Conservation (phyloP, 2,329 filamentous ascomycete species). For the Cladosporium sp. region DNA sequence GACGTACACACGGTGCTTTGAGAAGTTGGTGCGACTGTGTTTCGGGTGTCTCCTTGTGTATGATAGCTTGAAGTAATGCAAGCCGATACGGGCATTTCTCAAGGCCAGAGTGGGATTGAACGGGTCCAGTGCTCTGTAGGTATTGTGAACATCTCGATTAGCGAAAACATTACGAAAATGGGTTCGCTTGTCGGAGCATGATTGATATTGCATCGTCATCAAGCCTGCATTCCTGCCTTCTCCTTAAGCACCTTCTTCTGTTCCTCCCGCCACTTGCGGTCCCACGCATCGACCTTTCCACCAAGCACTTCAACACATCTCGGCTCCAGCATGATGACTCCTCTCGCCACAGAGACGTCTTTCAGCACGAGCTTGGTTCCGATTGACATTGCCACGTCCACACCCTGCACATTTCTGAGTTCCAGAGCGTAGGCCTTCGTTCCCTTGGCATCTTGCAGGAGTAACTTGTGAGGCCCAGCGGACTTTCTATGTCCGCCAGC, state of each 20-base stretch:
- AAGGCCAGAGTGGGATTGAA: background rate
- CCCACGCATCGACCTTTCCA: slow-evolving; percentile 79
- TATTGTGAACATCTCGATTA: background rate
- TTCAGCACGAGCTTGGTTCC: slow-evolving; percentile 78
- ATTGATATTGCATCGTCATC: background rate
- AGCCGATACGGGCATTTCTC: background rate
- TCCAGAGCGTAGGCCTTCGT: slow-evolving; percentile 72
- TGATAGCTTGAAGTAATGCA: background rate
- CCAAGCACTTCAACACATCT: slow-evolving; percentile 71
- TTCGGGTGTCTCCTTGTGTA: background rate
- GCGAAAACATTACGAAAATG: background rate
- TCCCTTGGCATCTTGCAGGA: slow-evolving; percentile 78
- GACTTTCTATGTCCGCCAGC: slow-evolving; percentile 25
- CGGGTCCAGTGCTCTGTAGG: background rate
- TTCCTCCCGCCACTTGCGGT: slow-evolving; percentile 73
- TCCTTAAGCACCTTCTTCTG: slow-evolving; percentile 69
- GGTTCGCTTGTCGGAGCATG: background rate
- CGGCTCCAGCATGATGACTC: slow-evolving; percentile 75
- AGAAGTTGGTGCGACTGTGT: background rate
- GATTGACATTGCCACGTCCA: slow-evolving; percentile 69
- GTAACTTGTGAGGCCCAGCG: slow-evolving; percentile 71
- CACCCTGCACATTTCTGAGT: slow-evolving; percentile 62
- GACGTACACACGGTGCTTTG: background rate
- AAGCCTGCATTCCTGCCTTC: slow-evolving; percentile 28
- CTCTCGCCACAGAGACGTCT: slow-evolving; percentile 68